phyloP scores from a whole-genome alignment of 164 flowering plant genomes.

The Sedum album region DNA sequence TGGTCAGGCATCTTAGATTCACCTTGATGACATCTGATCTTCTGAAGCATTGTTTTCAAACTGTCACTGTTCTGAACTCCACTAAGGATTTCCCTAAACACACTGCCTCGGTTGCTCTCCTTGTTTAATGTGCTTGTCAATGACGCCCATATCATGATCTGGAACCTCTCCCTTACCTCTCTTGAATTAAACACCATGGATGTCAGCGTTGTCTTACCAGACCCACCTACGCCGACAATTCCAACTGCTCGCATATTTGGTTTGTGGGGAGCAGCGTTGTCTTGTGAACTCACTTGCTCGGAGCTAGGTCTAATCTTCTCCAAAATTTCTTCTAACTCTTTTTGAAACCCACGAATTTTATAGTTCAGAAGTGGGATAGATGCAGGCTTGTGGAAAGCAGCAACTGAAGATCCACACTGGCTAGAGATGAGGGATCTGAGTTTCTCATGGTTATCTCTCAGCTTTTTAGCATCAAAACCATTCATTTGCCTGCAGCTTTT shows the following conservation, averaged over 20 bases:
- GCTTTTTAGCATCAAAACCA: neutral
- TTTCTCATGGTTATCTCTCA: neutral
- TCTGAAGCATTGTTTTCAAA: neutral
- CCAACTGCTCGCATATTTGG: neutral
- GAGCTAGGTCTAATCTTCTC: neutral
- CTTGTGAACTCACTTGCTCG: neutral
- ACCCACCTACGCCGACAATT: constrained; percentile 1
- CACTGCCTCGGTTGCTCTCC: neutral
- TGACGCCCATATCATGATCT: constrained; percentile 4
- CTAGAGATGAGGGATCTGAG: neutral
- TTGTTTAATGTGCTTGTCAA: neutral
- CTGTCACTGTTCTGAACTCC: neutral
- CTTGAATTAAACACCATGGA: constrained; percentile 2
- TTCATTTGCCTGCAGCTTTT: neutral
- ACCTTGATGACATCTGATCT: neutral
- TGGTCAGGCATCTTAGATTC: neutral
- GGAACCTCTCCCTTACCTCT: neutral
- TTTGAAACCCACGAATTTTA: neutral
- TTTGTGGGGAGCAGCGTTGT: too few species aligned
- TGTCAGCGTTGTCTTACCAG: neutral
- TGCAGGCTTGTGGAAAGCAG: neutral
- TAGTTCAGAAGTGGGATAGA: constrained; percentile 2
- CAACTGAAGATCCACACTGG: neutral
- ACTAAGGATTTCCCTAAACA: neutral
- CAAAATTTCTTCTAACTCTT: neutral